Evolutionary conservation across 2,329 filamentous ascomycete species (phyloP), one percentile per base, ranked within the genome.

Genomic region (Coleophoma cylindrospora): DNA sequence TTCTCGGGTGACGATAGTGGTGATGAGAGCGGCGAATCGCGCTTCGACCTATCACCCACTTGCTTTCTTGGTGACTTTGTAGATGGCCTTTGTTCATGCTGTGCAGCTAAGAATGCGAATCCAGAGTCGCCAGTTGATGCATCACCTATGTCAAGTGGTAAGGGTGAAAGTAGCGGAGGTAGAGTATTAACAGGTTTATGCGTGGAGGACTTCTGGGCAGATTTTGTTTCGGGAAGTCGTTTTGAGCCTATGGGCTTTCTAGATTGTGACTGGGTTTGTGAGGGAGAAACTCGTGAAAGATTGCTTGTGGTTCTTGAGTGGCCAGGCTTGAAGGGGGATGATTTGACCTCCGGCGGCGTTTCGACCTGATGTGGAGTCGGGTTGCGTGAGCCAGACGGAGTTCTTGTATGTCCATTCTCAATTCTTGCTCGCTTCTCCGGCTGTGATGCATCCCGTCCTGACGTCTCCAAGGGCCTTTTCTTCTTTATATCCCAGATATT

Each of bases 1-100:
- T 54, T 52, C n/a, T 53, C 51, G 10, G 55, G 54, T 10, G 54
- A 53, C 3, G 51, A 54, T 19, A 53, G 47, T 7, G 55, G 52
- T 4, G 58, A 59, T 11, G 56, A 52, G 21, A 44, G 48, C 40
- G 15, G 22, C 13, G 4, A 43, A 36, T 34, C 34, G 36, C 40
- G 45, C 51, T 36, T 60, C 59, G 14, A 57, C 50, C 45, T 55
- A 12, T 33, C 32, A 21, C 19, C 21, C 32, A 43, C 11, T 48
- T 19, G 21, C 40, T 15, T 48, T 48, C 40, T 48, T 48, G 32
- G 46, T 19, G 15, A 38, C 17, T 34, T 41, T 48, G 7, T 5
- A 13, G 37, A 22, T 15, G 46, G 46, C 14, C 36, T 40, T 8
- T 15, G 13, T 15, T 48, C 37, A 33, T 34, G 15, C 8, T 19